Evolutionary conservation across 225 moss, liverwort and hornwort species (phyloP), one percentile per base, ranked within the genome.

Genomic region (Polytrichum formosum): DNA sequence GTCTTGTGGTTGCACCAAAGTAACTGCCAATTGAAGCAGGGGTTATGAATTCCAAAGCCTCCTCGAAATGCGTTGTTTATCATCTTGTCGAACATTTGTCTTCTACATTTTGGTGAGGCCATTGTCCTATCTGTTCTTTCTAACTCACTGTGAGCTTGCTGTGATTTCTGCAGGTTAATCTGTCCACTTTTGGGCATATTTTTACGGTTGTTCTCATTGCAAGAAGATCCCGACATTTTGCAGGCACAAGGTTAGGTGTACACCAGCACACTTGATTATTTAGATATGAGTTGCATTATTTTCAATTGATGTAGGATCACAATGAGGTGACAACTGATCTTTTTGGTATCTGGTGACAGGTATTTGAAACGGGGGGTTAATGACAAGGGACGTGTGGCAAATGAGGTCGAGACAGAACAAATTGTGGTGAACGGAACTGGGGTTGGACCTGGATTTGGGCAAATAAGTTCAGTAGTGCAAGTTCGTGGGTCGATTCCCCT

Each of bases 341-440:
- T 27, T 53, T 67, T 54, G 54, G 25, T 67, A 77, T 22, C 17
- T 80, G 66, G 31, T 78, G 66, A 76, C 81, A 96, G 96, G 82
- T 96, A 96, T 77, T 76, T 96, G 80, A 96, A 96, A 81, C 91
- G 96, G 72, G 96, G 96, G 27, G 93, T 96, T 29, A 96, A 93
- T 85, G 91, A 93, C 78, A 90, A 89, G 63, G 96, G 93, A 28
- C 85, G 88, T 78, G 96, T 96, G 79, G 96, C 96, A 76, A 96
- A 96, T 78, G 96, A 96, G 74, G 93, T 96, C 68, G 96, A 96
- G 87, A 93, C 91, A 61, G 96, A 93, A 70, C 96, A 93, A 74
- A 89, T 96, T 75, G 90, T 96, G 75, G 82, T 96, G 33, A 91
- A 96, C 33, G 96, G 93, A 78, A 90, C 87, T 29, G 88, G 91